phyloP scores from a whole-genome alignment of 192 early-diverging fungal genomes.

The Podila horticola region DNA sequence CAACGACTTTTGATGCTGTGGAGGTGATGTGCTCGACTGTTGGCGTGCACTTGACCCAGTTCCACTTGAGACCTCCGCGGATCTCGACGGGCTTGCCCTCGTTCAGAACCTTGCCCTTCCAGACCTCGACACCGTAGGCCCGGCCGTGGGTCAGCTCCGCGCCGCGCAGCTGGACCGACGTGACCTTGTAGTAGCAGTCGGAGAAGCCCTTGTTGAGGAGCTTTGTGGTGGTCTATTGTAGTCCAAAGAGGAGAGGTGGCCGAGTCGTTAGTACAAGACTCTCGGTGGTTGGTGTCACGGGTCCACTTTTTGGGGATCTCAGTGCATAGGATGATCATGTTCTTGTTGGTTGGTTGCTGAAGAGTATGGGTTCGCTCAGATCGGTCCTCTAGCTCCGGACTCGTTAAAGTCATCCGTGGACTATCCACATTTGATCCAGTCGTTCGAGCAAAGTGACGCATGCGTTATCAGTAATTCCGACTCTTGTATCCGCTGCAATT shows the following conservation, averaged over 20 bases:
- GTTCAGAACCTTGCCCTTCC: constrained; percentile 51
- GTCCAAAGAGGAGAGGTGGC: background rate
- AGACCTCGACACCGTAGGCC: constrained; percentile 47
- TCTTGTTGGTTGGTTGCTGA: too few relatives aligned
- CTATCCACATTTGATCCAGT: too few relatives aligned
- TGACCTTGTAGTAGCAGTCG: constrained; percentile 53
- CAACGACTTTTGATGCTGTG: background rate
- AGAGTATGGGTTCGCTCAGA: too few relatives aligned
- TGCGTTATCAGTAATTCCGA: too few relatives aligned
- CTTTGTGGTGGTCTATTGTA: constrained; percentile 42
- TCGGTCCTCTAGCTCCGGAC: too few relatives aligned
- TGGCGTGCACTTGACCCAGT: constrained; percentile 52
- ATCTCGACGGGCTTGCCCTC: constrained; percentile 52
- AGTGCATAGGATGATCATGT: too few relatives aligned
- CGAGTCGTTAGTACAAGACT: background rate
- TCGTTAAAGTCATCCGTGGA: too few relatives aligned
- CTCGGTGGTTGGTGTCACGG: background rate
- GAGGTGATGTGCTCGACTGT: constrained; percentile 33
- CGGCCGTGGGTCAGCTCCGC: constrained; percentile 43
- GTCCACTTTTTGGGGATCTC: background rate
- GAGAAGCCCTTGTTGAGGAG: constrained; percentile 43
- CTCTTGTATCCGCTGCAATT: too few relatives aligned
- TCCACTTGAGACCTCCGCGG: constrained; percentile 51
- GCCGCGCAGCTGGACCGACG: constrained; percentile 37
- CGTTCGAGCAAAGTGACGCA: too few relatives aligned